Evolutionary conservation across 345 rosid species (phyloP).

Genomic region (Melaleuca quinquenervia): DNA sequence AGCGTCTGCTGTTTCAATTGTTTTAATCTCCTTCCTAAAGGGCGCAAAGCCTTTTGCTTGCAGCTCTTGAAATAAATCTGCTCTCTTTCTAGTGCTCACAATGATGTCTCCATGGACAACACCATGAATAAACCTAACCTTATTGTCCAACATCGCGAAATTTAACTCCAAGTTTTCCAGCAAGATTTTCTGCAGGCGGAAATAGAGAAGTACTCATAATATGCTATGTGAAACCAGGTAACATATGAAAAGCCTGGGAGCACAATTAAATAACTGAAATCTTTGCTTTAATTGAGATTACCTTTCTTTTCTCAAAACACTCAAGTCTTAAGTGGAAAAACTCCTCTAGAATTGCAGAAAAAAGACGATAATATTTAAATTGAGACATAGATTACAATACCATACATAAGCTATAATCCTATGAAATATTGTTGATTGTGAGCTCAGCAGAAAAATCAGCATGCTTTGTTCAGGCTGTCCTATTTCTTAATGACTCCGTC

Average conservation of each 20-base stretch:
- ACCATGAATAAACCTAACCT: conserved; percentile 74
- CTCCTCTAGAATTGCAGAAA: conserved; percentile 67
- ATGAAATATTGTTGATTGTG: background rate
- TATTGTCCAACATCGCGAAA: conserved; percentile 70
- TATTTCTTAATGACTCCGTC: conserved; percentile 71
- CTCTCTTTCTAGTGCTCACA: conserved; percentile 82
- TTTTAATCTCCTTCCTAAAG: conserved; percentile 49
- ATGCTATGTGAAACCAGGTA: background rate
- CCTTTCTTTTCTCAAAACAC: conserved; percentile 67
- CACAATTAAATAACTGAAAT: background rate
- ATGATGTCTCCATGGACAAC: conserved; percentile 80
- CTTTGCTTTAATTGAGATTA: background rate
- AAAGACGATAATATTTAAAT: background rate
- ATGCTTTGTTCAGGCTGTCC: conserved; percentile 70
- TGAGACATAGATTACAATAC: background rate
- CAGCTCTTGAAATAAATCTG: conserved; percentile 68
- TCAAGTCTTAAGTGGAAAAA: conserved; percentile 68
- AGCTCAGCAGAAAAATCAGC: background rate
- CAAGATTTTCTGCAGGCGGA: conserved; percentile 37
- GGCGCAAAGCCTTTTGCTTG: conserved; percentile 71
- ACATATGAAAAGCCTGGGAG: background rate
- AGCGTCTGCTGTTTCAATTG: conserved; percentile 50
- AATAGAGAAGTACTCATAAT: background rate
- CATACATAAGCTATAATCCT: background rate
- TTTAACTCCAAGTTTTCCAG: conserved; percentile 55